Evolutionary conservation across 441 rosid genomes (phyloP).

Genomic region (Pelargonium myrrhifolium): DNA sequence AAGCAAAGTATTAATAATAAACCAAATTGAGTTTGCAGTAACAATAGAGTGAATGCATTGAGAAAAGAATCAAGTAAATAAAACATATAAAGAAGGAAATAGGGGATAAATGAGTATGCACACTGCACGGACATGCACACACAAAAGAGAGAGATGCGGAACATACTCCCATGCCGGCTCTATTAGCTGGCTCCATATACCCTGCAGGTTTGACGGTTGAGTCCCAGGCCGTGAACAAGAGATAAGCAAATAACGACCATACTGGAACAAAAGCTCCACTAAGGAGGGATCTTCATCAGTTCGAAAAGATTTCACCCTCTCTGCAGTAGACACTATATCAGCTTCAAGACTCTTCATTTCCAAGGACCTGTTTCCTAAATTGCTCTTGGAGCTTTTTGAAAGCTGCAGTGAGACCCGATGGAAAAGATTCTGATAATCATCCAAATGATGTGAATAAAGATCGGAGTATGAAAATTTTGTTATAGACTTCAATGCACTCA

Average conservation of each 20-base stretch:
- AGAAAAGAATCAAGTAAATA: no score
- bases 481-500: conserved; percentile 7
- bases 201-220: conserved; percentile 24
- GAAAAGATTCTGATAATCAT: conserved; percentile 23
- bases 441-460: conserved; percentile 16
- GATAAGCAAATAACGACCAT: conserved; percentile 25
- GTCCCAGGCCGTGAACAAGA: conserved; percentile 24
- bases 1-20: no score
- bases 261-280: conserved; percentile 25
- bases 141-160: conserved; percentile 6
- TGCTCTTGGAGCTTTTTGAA: conserved; percentile 13
- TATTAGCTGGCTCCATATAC: conserved; percentile 21
- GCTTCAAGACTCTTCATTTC: conserved; percentile 8
- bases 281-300: conserved; percentile 22
- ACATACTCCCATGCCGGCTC: conserved; percentile 28
- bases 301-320: conserved; percentile 23
- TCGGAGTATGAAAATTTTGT: conserved; percentile 12
- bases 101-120: neutral
- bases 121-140: neutral
- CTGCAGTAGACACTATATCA: conserved; percentile 15
- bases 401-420: conserved; percentile 21
- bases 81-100: neutral
- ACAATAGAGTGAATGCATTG: no score
- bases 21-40: no score
- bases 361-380: neutral